phyloP scores from a whole-genome alignment of 176 grass and related monocot genomes.

The Paspalum notatum region DNA sequence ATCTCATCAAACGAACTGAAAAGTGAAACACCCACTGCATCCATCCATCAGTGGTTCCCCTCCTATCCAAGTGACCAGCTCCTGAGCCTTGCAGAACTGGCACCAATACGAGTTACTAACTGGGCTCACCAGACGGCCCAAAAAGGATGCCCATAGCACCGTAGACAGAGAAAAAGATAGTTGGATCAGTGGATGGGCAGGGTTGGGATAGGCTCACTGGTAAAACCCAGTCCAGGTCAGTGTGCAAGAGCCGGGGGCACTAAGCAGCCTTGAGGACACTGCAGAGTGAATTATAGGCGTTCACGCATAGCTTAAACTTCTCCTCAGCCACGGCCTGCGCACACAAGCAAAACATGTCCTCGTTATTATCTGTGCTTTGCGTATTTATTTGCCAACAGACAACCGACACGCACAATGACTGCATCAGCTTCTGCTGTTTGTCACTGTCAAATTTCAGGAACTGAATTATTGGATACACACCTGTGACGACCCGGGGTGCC shows the following conservation, averaged over 20 bases:
- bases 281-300: conserved; percentile 80
- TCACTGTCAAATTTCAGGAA: neutral
- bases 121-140: too few species aligned
- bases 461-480: conserved; percentile 48
- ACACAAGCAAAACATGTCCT: conserved; percentile 23
- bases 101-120: neutral
- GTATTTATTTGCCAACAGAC: neutral
- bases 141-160: too few species aligned
- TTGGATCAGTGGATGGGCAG: too few species aligned
- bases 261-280: conserved; percentile 54
- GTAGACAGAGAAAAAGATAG: too few species aligned
- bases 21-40: neutral
- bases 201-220: too few species aligned
- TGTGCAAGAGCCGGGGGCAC: neutral
- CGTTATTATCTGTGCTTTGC: neutral
- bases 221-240: neutral
- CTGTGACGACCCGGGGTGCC: conserved; percentile 78
- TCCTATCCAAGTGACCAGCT: neutral
- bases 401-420: neutral
- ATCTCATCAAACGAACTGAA: neutral
- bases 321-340: conserved; percentile 69
- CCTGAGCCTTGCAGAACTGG: neutral
- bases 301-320: conserved; percentile 89
- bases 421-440: neutral
- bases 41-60: neutral